A percentile compares a stretch with the other conserved stretches of the same genome.
phyloP scores from a whole-genome alignment of 164 flowering plant genomes.

The Sedum album region DNA sequence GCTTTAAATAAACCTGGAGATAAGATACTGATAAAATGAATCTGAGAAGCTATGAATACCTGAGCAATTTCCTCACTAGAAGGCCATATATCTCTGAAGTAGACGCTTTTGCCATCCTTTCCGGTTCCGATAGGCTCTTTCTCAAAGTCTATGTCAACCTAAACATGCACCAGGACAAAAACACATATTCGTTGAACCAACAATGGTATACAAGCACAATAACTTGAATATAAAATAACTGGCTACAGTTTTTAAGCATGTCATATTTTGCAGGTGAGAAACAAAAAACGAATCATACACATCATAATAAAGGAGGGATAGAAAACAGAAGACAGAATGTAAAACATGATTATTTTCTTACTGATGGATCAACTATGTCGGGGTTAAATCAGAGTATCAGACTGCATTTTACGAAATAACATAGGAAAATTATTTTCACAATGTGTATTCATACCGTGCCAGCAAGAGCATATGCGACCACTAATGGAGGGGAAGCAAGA shows the following conservation, averaged over 20 bases:
- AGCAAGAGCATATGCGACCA: slow-evolving; percentile 96
- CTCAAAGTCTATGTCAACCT: slow-evolving; percentile 76
- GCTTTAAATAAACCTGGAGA: neutral
- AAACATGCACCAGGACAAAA: neutral
- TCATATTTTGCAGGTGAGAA: no score
- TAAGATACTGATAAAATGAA: no score
- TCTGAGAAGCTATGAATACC: slow-evolving; percentile 16
- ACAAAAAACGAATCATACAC: no score
- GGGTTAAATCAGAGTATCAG: neutral
- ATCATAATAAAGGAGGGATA: neutral
- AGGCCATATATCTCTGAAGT: slow-evolving; percentile 77
- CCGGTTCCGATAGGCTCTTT: slow-evolving; percentile 66
- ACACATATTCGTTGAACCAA: neutral
- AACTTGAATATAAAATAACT: no score
- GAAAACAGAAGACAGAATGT: neutral
- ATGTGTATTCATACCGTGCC: slow-evolving; percentile 55
- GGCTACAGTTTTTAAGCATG: no score
- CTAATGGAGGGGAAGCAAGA: slow-evolving; percentile 93
- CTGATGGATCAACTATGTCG: no score
- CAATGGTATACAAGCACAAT: neutral
- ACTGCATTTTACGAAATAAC: neutral
- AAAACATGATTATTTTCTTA: no score
- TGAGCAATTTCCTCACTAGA: slow-evolving; percentile 55
- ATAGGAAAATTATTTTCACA: neutral
- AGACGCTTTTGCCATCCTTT: slow-evolving; percentile 64